These are phyloP conservation scores for Helianthus annuus DNA, from an alignment of 129 eudicot genomes.

Conservation along the genomic window HanXRQr2.0-SUNRISE NC_035449.2:1657141-1657640, in stretches of 20 bases:
- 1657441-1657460: constrained; percentile 62
- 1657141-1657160: constrained; percentile 52
- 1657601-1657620: constrained; percentile 45
- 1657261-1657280: constrained; percentile 46
- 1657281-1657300: constrained; percentile 49
- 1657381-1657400: constrained; percentile 45
- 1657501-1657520: constrained; percentile 17
- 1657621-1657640: constrained; percentile 38
- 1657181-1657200: constrained; percentile 34
- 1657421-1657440: constrained; percentile 42
- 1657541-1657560: constrained; percentile 34
- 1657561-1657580: constrained; percentile 36
- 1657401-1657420: constrained; percentile 48
- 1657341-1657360: constrained; percentile 35
- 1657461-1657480: constrained; percentile 56
- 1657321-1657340: constrained; percentile 54
- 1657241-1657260: constrained; percentile 33
- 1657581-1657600: constrained; percentile 53
- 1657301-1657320: constrained; percentile 61
- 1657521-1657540: constrained; percentile 28
- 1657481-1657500: constrained; percentile 33
- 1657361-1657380: constrained; percentile 35
- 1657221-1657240: constrained; percentile 45
- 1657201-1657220: constrained; percentile 28
- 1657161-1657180: constrained; percentile 41